phyloP scores from a whole-genome alignment of 2,329 filamentous ascomycete species.

The Penicillium vulpinum region DNA sequence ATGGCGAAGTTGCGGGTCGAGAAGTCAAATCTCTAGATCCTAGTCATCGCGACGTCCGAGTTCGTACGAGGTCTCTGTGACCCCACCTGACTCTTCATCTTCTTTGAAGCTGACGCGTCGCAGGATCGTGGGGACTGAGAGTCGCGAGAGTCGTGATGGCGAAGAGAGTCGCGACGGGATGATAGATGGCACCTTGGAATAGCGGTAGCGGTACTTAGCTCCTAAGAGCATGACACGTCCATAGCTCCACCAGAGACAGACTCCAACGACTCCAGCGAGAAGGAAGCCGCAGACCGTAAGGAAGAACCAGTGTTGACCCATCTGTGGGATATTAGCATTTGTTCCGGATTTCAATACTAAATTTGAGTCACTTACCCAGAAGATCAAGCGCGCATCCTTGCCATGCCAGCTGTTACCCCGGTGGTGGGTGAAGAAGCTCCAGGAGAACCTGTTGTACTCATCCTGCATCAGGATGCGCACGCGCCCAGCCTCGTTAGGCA shows the following conservation, averaged over 20 bases:
- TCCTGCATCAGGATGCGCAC: constrained; percentile 69
- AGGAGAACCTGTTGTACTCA: constrained; percentile 66
- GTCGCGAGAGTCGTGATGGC: constrained; percentile 37
- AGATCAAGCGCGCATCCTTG: constrained; percentile 63
- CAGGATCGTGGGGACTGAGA: constrained; percentile 37
- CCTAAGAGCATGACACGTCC: constrained; percentile 47
- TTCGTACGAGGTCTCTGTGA: constrained; percentile 42
- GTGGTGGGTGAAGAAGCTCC: constrained; percentile 72
- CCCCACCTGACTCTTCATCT: constrained; percentile 39
- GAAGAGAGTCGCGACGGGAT: constrained; percentile 32
- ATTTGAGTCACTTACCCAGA: constrained; percentile 53
- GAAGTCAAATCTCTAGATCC: constrained; percentile 8
- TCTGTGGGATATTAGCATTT: constrained; percentile 33
- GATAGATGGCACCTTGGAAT: constrained; percentile 33
- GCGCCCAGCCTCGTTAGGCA: constrained; percentile 48
- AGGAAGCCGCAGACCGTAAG: constrained; percentile 55
- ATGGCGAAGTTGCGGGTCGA: constrained; percentile 8
- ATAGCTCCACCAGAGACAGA: constrained; percentile 54
- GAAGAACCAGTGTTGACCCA: constrained; percentile 58
- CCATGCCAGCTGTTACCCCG: constrained; percentile 66
- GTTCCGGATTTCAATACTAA: not conserved
- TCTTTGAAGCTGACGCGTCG: constrained; percentile 43
- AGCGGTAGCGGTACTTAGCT: constrained; percentile 43
- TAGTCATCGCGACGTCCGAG: constrained; percentile 37
- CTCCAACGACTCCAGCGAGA: constrained; percentile 49